Conservation (phyloP, 1,139 yeast genomes). For the Geotrichum phurueaensis region DNA sequence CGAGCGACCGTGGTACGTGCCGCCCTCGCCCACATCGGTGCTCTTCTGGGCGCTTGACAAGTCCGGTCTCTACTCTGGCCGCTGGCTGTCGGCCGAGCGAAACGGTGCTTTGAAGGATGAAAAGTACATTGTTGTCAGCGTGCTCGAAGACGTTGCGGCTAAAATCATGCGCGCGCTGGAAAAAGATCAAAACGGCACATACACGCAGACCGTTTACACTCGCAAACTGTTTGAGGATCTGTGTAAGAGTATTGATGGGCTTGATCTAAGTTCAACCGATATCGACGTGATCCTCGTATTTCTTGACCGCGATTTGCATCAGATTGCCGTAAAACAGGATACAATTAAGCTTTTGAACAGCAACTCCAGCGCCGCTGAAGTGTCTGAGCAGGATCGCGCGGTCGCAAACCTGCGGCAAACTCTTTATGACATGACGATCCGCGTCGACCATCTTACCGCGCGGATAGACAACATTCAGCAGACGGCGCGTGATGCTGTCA, state of each 20-base stretch:
- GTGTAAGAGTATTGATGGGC: not conserved
- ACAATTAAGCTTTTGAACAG: constrained; percentile 22
- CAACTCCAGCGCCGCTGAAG: constrained; percentile 6
- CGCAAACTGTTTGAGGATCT: constrained; percentile 21
- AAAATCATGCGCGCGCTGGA: constrained; percentile 18
- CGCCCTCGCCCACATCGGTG: constrained; percentile 10
- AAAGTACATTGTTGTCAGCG: constrained; percentile 27
- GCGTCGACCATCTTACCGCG: constrained; percentile 27
- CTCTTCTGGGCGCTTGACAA: constrained; percentile 22
- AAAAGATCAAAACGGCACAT: constrained; percentile 19
- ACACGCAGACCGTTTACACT: constrained; percentile 27
- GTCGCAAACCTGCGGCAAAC: constrained; percentile 31
- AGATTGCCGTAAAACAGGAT: constrained; percentile 21
- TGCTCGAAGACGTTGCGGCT: constrained; percentile 23
- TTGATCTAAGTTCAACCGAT: constrained; percentile 21
- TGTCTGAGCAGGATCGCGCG: constrained; percentile 32
- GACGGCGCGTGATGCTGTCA: constrained; percentile 28
- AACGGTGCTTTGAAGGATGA: constrained; percentile 25
- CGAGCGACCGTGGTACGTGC: constrained; percentile 11
- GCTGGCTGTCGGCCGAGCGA: constrained; percentile 24
- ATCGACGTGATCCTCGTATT: constrained; percentile 28
- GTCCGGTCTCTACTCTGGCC: constrained; percentile 22
- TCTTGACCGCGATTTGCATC: constrained; percentile 28
- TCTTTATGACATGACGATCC: constrained; percentile 24
- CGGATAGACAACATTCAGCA: constrained; percentile 23